A percentile compares a stretch with the other conserved stretches of the same genome.
These are phyloP conservation scores for Trichosporon ovoides DNA, from an alignment of 1,284 basidiomycete species.

Conservation along the genomic window DNA sequence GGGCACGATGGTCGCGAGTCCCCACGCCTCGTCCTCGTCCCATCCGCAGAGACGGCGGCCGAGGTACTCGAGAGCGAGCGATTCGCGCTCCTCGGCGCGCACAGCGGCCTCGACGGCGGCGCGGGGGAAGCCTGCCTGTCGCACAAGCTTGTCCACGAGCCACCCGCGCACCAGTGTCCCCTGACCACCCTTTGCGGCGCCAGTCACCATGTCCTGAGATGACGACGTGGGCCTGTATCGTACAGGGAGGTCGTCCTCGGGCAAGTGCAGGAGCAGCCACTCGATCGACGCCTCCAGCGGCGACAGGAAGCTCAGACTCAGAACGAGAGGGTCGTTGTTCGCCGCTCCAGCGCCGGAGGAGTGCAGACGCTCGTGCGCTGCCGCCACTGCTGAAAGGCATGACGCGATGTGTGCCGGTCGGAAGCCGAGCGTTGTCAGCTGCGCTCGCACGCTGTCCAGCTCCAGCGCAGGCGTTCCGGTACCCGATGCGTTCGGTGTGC, in stretches of 20 bases:
- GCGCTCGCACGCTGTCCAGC: slow-evolving; percentile 27
- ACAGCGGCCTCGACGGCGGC: slow-evolving; percentile 62
- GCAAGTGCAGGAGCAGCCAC: slow-evolving; percentile 53
- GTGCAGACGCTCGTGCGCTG: slow-evolving; percentile 40
- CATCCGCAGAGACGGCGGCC: slow-evolving; percentile 48
- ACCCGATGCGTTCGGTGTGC: neutral
- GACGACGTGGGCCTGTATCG: slow-evolving; percentile 68
- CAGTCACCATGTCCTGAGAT: slow-evolving; percentile 58
- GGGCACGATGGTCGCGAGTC: slow-evolving; percentile 51
- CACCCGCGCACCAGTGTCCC: slow-evolving; percentile 71
- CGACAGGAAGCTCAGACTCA: slow-evolving; percentile 53
- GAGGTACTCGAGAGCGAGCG: slow-evolving; percentile 45
- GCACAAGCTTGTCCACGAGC: slow-evolving; percentile 74
- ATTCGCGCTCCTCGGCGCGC: slow-evolving; percentile 34
- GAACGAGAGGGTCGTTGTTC: slow-evolving; percentile 42
- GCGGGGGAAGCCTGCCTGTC: slow-evolving; percentile 76
- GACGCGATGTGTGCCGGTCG: slow-evolving; percentile 48
- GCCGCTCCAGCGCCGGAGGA: slow-evolving; percentile 16
- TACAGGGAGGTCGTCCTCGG: slow-evolving; percentile 48
- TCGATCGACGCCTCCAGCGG: slow-evolving; percentile 54
- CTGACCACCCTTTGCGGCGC: slow-evolving; percentile 45
- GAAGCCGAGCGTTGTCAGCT: slow-evolving; percentile 50
- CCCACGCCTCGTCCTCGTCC: slow-evolving; percentile 49
- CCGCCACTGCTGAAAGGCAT: slow-evolving; percentile 38
- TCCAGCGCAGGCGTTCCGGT: slow-evolving; percentile 25